These are phyloP conservation scores for Dioscorea zingiberensis DNA, from an alignment of 106 monocot genomes.

Conservation along the genomic window DNA sequence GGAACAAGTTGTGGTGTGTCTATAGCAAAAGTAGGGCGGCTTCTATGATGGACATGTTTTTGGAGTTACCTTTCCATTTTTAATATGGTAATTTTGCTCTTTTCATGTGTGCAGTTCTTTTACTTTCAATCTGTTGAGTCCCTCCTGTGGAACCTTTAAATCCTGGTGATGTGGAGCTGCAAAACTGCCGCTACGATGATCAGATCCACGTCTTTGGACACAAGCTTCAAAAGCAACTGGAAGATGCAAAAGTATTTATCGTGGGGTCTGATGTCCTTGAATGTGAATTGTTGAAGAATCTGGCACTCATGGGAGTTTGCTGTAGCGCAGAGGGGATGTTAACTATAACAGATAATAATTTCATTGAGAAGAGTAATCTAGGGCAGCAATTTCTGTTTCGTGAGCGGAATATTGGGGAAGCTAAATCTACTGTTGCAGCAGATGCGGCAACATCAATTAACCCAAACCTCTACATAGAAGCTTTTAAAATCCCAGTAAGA, in stretches of 20 bases:
- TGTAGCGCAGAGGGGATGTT: conserved; percentile 72
- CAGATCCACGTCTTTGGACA: conserved; percentile 66
- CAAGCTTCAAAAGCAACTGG: conserved; percentile 69
- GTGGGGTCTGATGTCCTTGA: conserved; percentile 91
- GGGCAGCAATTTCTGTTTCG: conserved; percentile 91
- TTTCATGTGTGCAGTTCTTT: conserved; percentile 41
- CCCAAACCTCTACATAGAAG: conserved; percentile 59
- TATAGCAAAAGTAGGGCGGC: no score
- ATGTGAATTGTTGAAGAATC: conserved; percentile 92
- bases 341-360: conserved; percentile 92
- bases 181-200: conserved; percentile 57
- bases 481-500: conserved; percentile 83
- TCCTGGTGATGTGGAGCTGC: conserved; percentile 37
- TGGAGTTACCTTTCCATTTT: no score
- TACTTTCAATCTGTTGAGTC: conserved; percentile 73
- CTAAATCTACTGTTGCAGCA: conserved; percentile 92
- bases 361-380: conserved; percentile 97
- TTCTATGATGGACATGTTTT: no score
- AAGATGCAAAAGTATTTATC: conserved; percentile 76
- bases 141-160: conserved; percentile 48
- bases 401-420: conserved; percentile 96
- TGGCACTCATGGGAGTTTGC: conserved; percentile 88
- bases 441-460: conserved; percentile 66
- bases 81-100: conserved; percentile 3
- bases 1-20: neutral